A percentile compares a stretch with the other conserved stretches of the same genome.
Evolutionary conservation across 1,284 basidiomycete genomes (phyloP).

Genomic region (Trichosporon sp.): DNA sequence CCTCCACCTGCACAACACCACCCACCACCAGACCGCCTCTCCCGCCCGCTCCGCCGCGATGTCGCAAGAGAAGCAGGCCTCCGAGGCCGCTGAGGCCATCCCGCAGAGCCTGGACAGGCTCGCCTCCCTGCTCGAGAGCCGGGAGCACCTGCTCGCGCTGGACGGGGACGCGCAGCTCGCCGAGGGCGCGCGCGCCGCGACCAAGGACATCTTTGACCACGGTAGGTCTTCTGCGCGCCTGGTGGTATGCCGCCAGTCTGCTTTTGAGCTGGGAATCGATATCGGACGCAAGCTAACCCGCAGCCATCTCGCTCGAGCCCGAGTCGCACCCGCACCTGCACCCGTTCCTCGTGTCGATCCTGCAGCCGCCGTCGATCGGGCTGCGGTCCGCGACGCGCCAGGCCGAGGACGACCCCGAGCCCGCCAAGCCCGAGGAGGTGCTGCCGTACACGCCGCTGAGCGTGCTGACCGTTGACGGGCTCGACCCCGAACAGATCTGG

Average conservation of each 20-base stretch:
- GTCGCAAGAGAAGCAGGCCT: slow-evolving; percentile 6
- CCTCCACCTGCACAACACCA: slow-evolving; percentile 8
- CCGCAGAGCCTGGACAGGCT: slow-evolving; percentile 13
- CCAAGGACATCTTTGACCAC: slow-evolving; percentile 74
- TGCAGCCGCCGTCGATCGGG: slow-evolving; percentile 57
- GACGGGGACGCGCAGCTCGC: slow-evolving; percentile 58
- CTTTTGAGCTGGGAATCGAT: slow-evolving; percentile 13
- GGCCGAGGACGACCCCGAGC: slow-evolving; percentile 13
- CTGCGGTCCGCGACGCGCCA: slow-evolving; percentile 39
- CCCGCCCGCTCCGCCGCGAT: not conserved
- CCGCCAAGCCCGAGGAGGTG: slow-evolving; percentile 42
- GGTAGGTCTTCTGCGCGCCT: slow-evolving; percentile 55
- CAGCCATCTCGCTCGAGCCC: slow-evolving; percentile 57
- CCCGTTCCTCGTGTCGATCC: slow-evolving; percentile 63
- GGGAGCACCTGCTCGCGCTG: slow-evolving; percentile 36
- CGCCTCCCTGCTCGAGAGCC: slow-evolving; percentile 7
- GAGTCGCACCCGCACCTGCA: slow-evolving; percentile 62
- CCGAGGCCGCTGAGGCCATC: not conserved
- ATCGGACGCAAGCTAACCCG: not conserved
- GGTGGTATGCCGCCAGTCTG: slow-evolving; percentile 54
- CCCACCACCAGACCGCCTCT: not conserved
- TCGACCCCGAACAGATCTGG: slow-evolving; percentile 88
- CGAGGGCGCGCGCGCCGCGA: slow-evolving; percentile 60
- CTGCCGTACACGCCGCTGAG: slow-evolving; percentile 69
- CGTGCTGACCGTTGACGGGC: slow-evolving; percentile 71